These are phyloP conservation scores for Melampsora abietis-canadensis DNA, from an alignment of 1,284 basidiomycete genomes.

Conservation along the genomic window DNA sequence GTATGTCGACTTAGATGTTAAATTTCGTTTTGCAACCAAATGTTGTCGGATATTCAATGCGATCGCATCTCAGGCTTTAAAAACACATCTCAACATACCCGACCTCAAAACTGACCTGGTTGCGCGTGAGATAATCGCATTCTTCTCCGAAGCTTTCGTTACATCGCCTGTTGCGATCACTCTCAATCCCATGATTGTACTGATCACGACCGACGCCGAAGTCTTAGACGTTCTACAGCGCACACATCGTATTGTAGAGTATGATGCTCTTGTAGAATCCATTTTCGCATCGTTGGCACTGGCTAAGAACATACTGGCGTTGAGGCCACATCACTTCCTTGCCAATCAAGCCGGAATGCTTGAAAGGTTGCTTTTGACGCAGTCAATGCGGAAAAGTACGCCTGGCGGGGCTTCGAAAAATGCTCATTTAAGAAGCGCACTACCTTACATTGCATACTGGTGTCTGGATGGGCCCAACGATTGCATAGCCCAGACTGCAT, in stretches of 20 bases:
- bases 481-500: conserved; percentile 21
- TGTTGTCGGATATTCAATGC: conserved; percentile 22
- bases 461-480: conserved; percentile 29
- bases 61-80: conserved; percentile 29
- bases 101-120: conserved; percentile 29
- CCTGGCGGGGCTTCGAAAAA: background rate
- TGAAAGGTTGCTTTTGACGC: conserved; percentile 33
- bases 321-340: conserved; percentile 23
- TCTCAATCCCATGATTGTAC: conserved; percentile 35
- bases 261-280: conserved; percentile 20
- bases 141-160: conserved; percentile 27
- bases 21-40: conserved; percentile 37
- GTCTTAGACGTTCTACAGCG: conserved; percentile 29
- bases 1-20: conserved; percentile 39
- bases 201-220: conserved; percentile 21
- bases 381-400: conserved; percentile 16
- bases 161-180: conserved; percentile 32
- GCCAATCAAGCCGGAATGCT: conserved; percentile 17
- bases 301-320: conserved; percentile 26
- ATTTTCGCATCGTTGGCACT: conserved; percentile 6
- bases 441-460: conserved; percentile 39
- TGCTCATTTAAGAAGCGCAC: conserved; percentile 14
- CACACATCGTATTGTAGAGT: conserved; percentile 25
- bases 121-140: conserved; percentile 6
- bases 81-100: conserved; percentile 28